Evolutionary conservation across 2,329 filamentous ascomycete species (phyloP).

Genomic region (Ascochyta koolunga): DNA sequence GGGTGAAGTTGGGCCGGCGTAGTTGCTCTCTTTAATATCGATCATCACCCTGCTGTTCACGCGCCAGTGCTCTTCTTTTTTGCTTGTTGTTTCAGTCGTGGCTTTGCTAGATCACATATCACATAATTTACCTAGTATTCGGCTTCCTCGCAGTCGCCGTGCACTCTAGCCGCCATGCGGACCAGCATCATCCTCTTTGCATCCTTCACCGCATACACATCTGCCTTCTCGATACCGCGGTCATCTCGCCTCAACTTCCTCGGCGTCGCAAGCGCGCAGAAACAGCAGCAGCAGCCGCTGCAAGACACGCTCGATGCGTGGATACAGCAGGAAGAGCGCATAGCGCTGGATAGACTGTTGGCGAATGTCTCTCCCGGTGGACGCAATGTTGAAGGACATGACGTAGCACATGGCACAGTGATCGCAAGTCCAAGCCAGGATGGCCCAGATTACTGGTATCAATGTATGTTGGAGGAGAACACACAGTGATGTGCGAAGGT

Average conservation of each 20-base stretch:
- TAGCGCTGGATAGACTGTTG: conserved; percentile 48
- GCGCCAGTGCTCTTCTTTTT: neutral
- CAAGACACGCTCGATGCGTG: conserved; percentile 42
- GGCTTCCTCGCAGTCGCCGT: neutral
- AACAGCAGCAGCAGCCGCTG: conserved; percentile 38
- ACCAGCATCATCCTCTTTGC: conserved; percentile 22
- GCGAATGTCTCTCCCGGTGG: conserved; percentile 53
- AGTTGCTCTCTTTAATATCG: conserved; percentile 12
- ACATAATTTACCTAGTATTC: neutral
- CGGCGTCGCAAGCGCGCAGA: conserved; percentile 22
- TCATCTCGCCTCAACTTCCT: conserved; percentile 26
- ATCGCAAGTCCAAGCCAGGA: conserved; percentile 52
- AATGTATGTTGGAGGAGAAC: conserved; percentile 39
- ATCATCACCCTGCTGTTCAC: neutral
- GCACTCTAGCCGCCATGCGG: neutral
- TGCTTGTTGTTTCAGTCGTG: neutral
- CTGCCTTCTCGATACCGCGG: conserved; percentile 41
- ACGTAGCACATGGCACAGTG: conserved; percentile 49
- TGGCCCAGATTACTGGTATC: conserved; percentile 53
- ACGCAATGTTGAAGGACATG: conserved; percentile 40
- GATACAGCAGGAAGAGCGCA: conserved; percentile 45
- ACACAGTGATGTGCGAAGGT: neutral
- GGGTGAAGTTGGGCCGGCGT: conserved; percentile 8
- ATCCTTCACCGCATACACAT: conserved; percentile 24
- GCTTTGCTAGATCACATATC: neutral